phyloP scores from a whole-genome alignment of 1,284 basidiomycete genomes.

The Austroboletus novae-zelandiae region DNA sequence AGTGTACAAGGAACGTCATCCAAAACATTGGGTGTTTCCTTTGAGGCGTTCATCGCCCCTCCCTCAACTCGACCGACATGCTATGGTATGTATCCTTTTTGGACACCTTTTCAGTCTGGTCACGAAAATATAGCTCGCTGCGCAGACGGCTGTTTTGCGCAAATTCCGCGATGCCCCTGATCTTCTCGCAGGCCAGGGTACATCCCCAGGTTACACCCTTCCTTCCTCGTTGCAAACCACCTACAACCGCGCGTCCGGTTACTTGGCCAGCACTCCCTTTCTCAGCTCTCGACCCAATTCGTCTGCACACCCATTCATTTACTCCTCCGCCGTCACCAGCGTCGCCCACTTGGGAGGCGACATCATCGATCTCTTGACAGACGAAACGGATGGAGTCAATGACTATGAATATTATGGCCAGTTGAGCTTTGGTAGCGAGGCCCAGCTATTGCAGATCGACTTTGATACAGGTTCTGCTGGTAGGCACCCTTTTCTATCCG shows the following conservation, averaged over 20 bases:
- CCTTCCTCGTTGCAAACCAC: constrained; percentile 13
- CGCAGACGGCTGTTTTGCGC: constrained; percentile 8
- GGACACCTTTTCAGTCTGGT: neutral
- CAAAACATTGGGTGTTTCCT: neutral
- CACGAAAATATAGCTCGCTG: constrained; percentile 14
- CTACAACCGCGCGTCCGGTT: constrained; percentile 22
- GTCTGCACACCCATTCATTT: neutral
- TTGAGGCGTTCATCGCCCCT: neutral
- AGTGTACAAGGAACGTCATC: constrained; percentile 2
- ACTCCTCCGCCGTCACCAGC: neutral
- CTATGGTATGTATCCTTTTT: constrained; percentile 8
- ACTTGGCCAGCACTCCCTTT: constrained; percentile 6
- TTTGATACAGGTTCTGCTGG: constrained; percentile 59
- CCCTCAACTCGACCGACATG: constrained; percentile 3
- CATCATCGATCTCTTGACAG: constrained; percentile 13
- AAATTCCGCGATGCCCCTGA: constrained; percentile 22
- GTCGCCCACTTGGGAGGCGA: neutral
- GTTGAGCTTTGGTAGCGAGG: constrained; percentile 46
- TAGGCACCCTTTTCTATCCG: neutral
- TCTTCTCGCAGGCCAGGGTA: constrained; percentile 11
- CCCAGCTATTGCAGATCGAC: constrained; percentile 46
- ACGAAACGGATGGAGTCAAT: constrained; percentile 22
- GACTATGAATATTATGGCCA: constrained; percentile 55
- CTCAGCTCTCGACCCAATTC: neutral
- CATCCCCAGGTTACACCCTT: constrained; percentile 9